These are phyloP conservation scores for Vitis vinifera DNA, from an alignment of 164 flowering plant species.

Conservation along the genomic window DNA sequence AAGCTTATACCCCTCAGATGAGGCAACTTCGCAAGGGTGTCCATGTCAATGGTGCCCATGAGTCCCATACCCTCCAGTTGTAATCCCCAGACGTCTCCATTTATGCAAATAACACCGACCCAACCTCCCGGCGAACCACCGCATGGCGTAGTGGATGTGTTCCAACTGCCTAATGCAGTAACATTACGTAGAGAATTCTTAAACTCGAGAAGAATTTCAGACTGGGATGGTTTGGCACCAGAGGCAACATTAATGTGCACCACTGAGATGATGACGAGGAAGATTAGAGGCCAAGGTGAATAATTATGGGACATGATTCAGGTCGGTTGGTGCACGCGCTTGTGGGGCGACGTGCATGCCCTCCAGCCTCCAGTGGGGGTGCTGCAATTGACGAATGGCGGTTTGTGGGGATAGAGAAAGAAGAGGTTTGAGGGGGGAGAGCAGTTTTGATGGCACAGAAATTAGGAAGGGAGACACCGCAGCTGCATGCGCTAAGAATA, in stretches of 20 bases:
- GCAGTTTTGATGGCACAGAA: too few relatives aligned
- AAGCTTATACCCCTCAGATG: slow-evolving; percentile 51
- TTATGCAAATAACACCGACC: slow-evolving; percentile 53
- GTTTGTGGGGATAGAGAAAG: too few relatives aligned
- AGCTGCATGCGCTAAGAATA: too few relatives aligned
- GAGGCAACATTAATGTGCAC: background rate
- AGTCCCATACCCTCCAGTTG: slow-evolving; percentile 59
- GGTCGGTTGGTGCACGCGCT: too few relatives aligned
- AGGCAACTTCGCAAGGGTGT: slow-evolving; percentile 30
- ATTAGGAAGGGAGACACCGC: too few relatives aligned
- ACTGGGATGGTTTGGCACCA: slow-evolving; percentile 23
- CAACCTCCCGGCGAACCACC: slow-evolving; percentile 37
- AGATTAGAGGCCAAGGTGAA: background rate
- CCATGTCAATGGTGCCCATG: slow-evolving; percentile 41
- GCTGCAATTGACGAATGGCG: too few relatives aligned
- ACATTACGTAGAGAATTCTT: slow-evolving; percentile 34
- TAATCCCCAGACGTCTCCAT: slow-evolving; percentile 44
- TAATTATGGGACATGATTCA: too few relatives aligned
- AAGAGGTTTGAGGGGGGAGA: too few relatives aligned
- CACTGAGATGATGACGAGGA: background rate
- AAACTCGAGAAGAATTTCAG: slow-evolving; percentile 45
- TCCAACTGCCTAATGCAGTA: slow-evolving; percentile 34
- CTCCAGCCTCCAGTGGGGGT: too few relatives aligned
- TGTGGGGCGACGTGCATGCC: too few relatives aligned
- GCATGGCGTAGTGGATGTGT: slow-evolving; percentile 34